Evolutionary conservation across 192 early-diverging fungal genomes (phyloP), one percentile per base, ranked within the genome.

Genomic region (Dissophora ornata): DNA sequence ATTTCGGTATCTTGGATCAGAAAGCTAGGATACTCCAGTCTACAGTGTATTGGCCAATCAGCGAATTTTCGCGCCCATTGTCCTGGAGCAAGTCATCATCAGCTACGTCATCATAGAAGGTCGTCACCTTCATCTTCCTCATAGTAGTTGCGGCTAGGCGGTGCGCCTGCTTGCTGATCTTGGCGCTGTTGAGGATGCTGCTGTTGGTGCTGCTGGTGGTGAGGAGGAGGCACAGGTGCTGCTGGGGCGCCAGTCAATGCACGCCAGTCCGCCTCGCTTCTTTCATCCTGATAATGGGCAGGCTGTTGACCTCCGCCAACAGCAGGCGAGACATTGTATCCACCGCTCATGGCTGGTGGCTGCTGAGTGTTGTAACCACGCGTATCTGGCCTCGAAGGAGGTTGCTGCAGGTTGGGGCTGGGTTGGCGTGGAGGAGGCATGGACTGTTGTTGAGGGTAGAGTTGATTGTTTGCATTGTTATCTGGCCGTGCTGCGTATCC

Each of bases 61-160:
- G n/a, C n/a, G n/a, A n/a, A n/a, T n/a, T n/a, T n/a, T n/a, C n/a
- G n/a, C n/a, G n/a, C n/a, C n/a, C n/a, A n/a, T n/a, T n/a, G n/a
- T n/a, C n/a, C n/a, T n/a, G n/a, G n/a, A n/a, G n/a, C n/a, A n/a
- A n/a, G n/a, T n/a, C n/a, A n/a, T n/a, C n/a, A n/a, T n/a, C n/a
- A n/a, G n/a, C n/a, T n/a, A n/a, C n/a, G n/a, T n/a, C n/a, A 88
- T 42, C 63, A 77, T 25, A 77, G 24, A 19, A 67, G 57, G 22
- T 40, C 64, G 8, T 67, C 65, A 30, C 67, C 71, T 8, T 53
- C 71, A 15, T 47, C 55, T 22, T 64, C 71, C 18, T 74, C 26
- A 26, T 77, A 77, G 34, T 67, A 77, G 59, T 77, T 77, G 25
- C 53, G 57, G 46, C 65, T 57, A 19, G 73, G 59, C 21, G 73